Conservation (phyloP, 176 grass and related monocot genomes). For the Oryza glaberrima region DNA sequence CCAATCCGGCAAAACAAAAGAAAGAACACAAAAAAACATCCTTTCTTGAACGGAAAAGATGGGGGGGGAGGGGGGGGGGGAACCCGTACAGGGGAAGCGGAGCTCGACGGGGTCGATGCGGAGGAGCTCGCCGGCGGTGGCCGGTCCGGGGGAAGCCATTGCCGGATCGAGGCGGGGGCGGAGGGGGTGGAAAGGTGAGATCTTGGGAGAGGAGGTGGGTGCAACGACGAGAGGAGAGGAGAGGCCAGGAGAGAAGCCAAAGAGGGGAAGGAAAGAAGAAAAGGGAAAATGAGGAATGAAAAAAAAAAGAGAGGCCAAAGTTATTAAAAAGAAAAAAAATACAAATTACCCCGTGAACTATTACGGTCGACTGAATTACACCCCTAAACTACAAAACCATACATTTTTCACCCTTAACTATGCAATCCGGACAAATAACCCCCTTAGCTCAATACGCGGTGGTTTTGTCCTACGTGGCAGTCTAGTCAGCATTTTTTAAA, state of each 20-base stretch:
- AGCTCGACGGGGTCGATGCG: conserved; percentile 69
- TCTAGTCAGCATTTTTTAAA: no score
- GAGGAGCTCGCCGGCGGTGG: conserved; percentile 58
- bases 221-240: not conserved
- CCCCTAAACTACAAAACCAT: no score
- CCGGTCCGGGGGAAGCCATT: conserved; percentile 44
- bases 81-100: conserved; percentile 52
- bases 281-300: not conserved
- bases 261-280: not conserved
- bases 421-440: no score
- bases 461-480: no score
- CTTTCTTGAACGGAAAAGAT: not conserved
- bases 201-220: conserved; percentile 33
- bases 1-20: not conserved
- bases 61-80: not conserved
- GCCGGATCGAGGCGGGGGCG: conserved; percentile 30
- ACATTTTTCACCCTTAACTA: no score
- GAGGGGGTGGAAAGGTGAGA: conserved; percentile 27
- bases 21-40: not conserved
- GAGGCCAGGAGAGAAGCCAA: not conserved
- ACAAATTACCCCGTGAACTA: no score
- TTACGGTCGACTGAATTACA: no score
- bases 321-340: not conserved
- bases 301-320: not conserved
- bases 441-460: no score